Evolutionary conservation across 2,329 filamentous ascomycete genomes (phyloP).

Genomic region (Aspergillus viridinutans): DNA sequence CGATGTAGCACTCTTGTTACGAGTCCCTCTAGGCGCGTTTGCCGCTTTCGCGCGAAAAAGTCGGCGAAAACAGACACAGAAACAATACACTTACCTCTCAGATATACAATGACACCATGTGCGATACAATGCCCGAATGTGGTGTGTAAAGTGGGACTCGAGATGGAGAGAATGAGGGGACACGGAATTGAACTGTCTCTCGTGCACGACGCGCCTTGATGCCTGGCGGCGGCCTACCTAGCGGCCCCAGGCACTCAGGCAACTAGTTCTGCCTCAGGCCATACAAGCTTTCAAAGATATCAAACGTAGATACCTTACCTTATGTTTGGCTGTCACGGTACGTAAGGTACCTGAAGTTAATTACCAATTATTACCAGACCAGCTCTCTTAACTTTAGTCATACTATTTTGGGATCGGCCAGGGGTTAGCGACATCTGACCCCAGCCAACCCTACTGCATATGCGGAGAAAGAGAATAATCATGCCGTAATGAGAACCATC

Average conservation of each 20-base stretch:
- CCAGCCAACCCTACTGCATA: neutral
- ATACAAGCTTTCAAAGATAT: too few species aligned
- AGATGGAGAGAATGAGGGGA: neutral
- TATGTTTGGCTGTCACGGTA: neutral
- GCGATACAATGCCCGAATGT: neutral
- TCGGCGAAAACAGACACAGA: neutral
- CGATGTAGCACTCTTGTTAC: neutral
- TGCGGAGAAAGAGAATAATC: slow-evolving; percentile 10
- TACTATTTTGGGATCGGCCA: neutral
- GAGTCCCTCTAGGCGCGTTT: neutral
- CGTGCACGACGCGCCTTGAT: slow-evolving; percentile 17
- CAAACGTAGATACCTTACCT: neutral
- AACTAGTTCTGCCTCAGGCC: slow-evolving; percentile 7
- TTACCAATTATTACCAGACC: neutral
- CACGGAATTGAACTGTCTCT: neutral
- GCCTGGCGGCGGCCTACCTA: slow-evolving; percentile 9
- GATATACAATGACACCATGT: neutral
- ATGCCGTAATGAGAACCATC: slow-evolving; percentile 22
- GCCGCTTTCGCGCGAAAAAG: neutral
- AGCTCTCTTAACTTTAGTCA: neutral
- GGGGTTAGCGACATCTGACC: neutral
- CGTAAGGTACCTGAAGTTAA: neutral
- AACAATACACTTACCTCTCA: neutral
- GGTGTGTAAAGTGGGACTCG: neutral
- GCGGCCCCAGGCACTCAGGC: neutral